Evolutionary conservation across 352 stramenopile genomes (phyloP), one percentile per base, ranked within the genome.

Genomic region (Phytophthora colocasiae): DNA sequence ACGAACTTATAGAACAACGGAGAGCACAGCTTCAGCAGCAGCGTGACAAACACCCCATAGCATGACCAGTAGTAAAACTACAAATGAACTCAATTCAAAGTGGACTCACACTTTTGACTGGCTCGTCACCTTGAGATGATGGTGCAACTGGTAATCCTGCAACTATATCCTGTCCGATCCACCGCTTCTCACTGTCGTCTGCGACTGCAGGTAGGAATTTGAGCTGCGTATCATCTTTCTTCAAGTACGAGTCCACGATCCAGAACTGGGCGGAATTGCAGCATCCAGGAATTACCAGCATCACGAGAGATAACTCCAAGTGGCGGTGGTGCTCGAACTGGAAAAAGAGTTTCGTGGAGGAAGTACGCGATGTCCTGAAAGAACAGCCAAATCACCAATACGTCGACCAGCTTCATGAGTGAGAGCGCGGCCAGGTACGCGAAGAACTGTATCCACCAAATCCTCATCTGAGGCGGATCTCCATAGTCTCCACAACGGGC

Each of bases 261-360:
- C 86, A 95, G 61, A 94, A 92, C 57, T 93, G 86, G 34, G 86
- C 71, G 26, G 84, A 69, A 51, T 92, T 95, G 55, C 62, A 84
- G 47, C 78, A 81, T 17, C 84, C 84, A 9, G 84, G 84, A 22
- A 90, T 67, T 44, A 93, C 68, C 29, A 95, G 83, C 86, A 93
- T 95, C 38, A 92, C 83, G 32, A 95, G 62, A 34, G 90, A 72
- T 2, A 93, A 63, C 55, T 95, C 84, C 19, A 92, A 60, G 57
- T 92, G 83, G 38, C 86, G 79, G 43, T 94, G 78, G 45, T 80
- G 38, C 15, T 58, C 57, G 48, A 92, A 94, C 15, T 67, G 57
- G 7, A 67, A 63, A 44, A 93, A 93, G 26, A 91, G 57, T 2
- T 49, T 57, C 2, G 73, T 92, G 1, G 77, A 73, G 15, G n/a